Evolutionary conservation across 108 stramenopile genomes (phyloP).

Genomic region (Discostella stelligeroides): DNA sequence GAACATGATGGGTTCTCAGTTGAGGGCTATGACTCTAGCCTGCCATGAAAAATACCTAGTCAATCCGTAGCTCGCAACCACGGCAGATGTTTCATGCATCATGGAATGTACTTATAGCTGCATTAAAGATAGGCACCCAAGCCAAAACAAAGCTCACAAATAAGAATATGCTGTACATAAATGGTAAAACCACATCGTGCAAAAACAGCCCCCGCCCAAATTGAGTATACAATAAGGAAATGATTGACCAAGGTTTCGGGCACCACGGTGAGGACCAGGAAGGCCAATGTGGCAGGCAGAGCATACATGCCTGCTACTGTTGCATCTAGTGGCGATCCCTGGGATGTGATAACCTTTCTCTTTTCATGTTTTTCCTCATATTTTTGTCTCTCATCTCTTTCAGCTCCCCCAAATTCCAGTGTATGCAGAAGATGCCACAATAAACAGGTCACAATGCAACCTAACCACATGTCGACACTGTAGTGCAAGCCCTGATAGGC

Average conservation of each 20-base stretch:
- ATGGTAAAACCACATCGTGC: slow-evolving; percentile 61
- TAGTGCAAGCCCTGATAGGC: slow-evolving; percentile 87
- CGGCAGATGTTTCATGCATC: background rate
- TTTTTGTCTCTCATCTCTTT: slow-evolving; percentile 16
- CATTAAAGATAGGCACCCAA: slow-evolving; percentile 64
- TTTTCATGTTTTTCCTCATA: slow-evolving; percentile 1
- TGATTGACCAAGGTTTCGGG: slow-evolving; percentile 61
- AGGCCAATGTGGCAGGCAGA: slow-evolving; percentile 58
- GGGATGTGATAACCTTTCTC: background rate
- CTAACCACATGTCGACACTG: slow-evolving; percentile 86
- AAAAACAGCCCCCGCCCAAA: slow-evolving; percentile 52
- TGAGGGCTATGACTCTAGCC: background rate
- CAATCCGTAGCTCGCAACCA: background rate
- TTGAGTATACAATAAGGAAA: slow-evolving; percentile 52
- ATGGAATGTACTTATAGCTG: background rate
- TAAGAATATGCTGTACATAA: slow-evolving; percentile 66
- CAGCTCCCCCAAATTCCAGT: slow-evolving; percentile 42
- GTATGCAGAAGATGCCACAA: slow-evolving; percentile 60
- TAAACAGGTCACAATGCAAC: slow-evolving; percentile 67
- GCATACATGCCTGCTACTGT: slow-evolving; percentile 51
- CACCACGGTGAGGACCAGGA: slow-evolving; percentile 55
- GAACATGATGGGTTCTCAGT: slow-evolving; percentile 7
- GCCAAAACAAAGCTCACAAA: slow-evolving; percentile 62
- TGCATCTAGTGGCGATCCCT: slow-evolving; percentile 13
- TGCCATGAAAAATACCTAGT: too few relatives aligned